Base-by-base conservation (phyloP, 495 filamentous ascomycete genomes). In the Penicillium macrosclerotiorum region DNA sequence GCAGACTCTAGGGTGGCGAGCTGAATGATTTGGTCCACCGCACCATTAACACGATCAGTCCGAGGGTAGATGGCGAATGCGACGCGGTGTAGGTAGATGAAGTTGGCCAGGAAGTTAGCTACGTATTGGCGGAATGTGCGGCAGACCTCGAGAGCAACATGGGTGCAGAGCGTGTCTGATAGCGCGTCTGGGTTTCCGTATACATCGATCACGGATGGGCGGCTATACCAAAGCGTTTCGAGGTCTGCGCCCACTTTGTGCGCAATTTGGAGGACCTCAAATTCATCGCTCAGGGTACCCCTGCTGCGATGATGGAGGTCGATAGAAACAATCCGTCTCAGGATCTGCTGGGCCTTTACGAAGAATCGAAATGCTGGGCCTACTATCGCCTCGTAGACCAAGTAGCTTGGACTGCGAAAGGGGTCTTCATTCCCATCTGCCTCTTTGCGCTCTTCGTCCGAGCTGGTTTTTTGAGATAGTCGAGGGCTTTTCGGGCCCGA, bases 41-140 rank as follows among this genome's bases (percentile, higher is more conserved):
- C 68, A 5, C 62, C 60, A 19, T 69, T 64, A 33, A 71, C 68
- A 2, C 65, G 62, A 30, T 69, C 68, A 13, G 68, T 71, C 3
- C 68, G 65, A 4, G 65, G 68, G 35, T 71, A 71, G 20, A 71
- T 71, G 8, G 63, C 65, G 43, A 71, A 71, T 11, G 68, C 68
- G 8, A 71, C 68, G 3, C 68, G 65, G 47, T 69, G 65, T 13
- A 73, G 54, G 43, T 73, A 67, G 5, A 69, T 63, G 26, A 70
- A 72, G n/a, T 62, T 65, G 5, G 68, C 61, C 5, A 72, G 55
- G 44, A 73, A 73, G 23, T 65, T 71, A 42, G 65, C 64, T 4
- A 71, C 47, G 27, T 71, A 69, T 31, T 66, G 59, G 8, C 65
- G 53, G 47, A 71, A 71, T 4, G 58, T 63, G 23, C 64, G 60